These are phyloP conservation scores for Fusarium acutatum DNA, from an alignment of 2,329 filamentous ascomycete species.

Conservation along the genomic window DNA sequence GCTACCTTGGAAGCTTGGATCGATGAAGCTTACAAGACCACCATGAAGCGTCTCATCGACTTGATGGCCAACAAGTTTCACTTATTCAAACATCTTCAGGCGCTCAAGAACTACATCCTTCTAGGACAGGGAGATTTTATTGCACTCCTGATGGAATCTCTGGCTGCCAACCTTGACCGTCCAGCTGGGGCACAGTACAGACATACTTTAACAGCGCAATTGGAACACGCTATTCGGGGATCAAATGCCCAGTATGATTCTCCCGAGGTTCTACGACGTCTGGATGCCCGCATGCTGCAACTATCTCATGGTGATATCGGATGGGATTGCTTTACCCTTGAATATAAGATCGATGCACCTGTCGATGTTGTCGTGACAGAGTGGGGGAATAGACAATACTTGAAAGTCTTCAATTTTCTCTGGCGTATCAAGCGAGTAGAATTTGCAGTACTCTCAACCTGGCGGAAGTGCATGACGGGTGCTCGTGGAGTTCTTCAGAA, in stretches of 20 bases:
- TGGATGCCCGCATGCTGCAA: slow-evolving; percentile 98
- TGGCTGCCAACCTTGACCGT: slow-evolving; percentile 90
- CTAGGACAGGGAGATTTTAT: slow-evolving; percentile 98
- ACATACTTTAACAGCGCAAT: slow-evolving; percentile 95
- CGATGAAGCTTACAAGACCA: slow-evolving; percentile 96
- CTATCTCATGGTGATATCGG: slow-evolving; percentile 96
- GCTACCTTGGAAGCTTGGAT: slow-evolving; percentile 92
- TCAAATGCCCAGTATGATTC: slow-evolving; percentile 97
- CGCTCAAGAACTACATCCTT: slow-evolving; percentile 92
- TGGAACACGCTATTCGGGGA: slow-evolving; percentile 95
- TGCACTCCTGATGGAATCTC: slow-evolving; percentile 93
- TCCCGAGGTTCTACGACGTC: slow-evolving; percentile 85
- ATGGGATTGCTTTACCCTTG: slow-evolving; percentile 98
- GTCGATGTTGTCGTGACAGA: slow-evolving; percentile 97
- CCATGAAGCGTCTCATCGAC: slow-evolving; percentile 92
- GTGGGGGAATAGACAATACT: slow-evolving; percentile 93
- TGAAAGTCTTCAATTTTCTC: slow-evolving; percentile 99
- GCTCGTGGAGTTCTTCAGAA: slow-evolving; percentile 87
- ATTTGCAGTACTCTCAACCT: slow-evolving; percentile 88
- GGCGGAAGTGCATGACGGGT: slow-evolving; percentile 96
- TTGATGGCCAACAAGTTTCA: slow-evolving; percentile 97
- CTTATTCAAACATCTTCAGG: slow-evolving; percentile 89
- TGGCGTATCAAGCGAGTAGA: slow-evolving; percentile 99
- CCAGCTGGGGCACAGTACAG: slow-evolving; percentile 97
- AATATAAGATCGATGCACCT: slow-evolving; percentile 97